phyloP scores from a whole-genome alignment of 2,329 filamentous ascomycete genomes.

The Metarhizium brunneum region DNA sequence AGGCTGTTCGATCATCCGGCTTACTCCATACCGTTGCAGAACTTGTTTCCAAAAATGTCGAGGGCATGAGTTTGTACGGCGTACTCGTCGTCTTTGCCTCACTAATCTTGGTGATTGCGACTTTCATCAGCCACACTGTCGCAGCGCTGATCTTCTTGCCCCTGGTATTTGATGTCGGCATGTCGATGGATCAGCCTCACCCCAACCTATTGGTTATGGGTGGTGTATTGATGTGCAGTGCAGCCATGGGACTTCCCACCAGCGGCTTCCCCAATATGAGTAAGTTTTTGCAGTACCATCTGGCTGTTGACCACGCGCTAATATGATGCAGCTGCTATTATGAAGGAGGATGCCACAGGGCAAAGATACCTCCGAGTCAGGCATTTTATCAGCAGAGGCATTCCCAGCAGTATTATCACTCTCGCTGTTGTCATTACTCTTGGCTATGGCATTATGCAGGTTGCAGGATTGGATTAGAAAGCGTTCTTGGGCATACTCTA shows the following conservation, averaged over 20 bases:
- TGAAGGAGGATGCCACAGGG: slow-evolving; percentile 96
- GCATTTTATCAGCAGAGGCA: slow-evolving; percentile 90
- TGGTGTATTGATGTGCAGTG: slow-evolving; percentile 89
- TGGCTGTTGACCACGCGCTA: slow-evolving; percentile 9
- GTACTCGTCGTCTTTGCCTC: slow-evolving; percentile 77
- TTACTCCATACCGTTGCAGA: slow-evolving; percentile 80
- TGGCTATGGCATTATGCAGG: slow-evolving; percentile 83
- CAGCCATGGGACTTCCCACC: slow-evolving; percentile 91
- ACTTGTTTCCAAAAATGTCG: slow-evolving; percentile 63
- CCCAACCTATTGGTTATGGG: slow-evolving; percentile 95
- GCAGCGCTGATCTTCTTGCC: slow-evolving; percentile 92
- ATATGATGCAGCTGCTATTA: slow-evolving; percentile 67
- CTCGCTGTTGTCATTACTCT: slow-evolving; percentile 77
- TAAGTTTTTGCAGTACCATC: slow-evolving; percentile 41
- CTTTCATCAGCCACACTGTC: slow-evolving; percentile 96
- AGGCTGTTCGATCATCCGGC: slow-evolving; percentile 88
- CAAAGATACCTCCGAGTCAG: slow-evolving; percentile 85
- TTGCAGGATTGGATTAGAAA: slow-evolving; percentile 49
- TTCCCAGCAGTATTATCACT: slow-evolving; percentile 76
- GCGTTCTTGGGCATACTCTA: neutral
- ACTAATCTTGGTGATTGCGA: slow-evolving; percentile 85
- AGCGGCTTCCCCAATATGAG: slow-evolving; percentile 99
- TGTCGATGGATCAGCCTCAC: slow-evolving; percentile 77
- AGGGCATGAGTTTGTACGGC: slow-evolving; percentile 73
- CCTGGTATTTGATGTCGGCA: slow-evolving; percentile 77